A percentile compares a stretch with the other conserved stretches of the same genome.
These are phyloP conservation scores for Cicer arietinum DNA, from an alignment of 306 rosid species.

Conservation along the genomic window DNA sequence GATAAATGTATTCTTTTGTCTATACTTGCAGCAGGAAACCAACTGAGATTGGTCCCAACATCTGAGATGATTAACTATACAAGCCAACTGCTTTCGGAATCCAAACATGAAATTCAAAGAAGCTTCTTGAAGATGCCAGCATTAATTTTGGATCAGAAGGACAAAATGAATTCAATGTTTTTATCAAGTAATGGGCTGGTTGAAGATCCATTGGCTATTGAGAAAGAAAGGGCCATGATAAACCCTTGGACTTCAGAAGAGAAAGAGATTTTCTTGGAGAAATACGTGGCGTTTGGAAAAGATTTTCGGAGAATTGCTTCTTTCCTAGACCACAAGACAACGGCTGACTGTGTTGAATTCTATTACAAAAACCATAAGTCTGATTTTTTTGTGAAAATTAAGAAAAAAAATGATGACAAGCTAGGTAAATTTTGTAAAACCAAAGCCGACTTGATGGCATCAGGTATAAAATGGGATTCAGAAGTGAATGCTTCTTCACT, in stretches of 20 bases:
- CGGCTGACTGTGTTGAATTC: constrained; percentile 88
- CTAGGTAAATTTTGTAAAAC: constrained; percentile 48
- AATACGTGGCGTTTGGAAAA: constrained; percentile 70
- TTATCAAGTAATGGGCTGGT: constrained; percentile 75
- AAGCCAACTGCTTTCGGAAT: constrained; percentile 64
- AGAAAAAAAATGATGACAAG: constrained; percentile 58
- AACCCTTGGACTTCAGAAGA: constrained; percentile 91
- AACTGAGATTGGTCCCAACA: constrained; percentile 60
- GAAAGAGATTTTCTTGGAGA: constrained; percentile 62
- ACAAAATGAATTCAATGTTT: constrained; percentile 64
- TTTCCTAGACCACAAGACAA: constrained; percentile 81
- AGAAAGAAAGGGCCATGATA: constrained; percentile 76
- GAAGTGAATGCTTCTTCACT: constrained; percentile 65
- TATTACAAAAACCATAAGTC: constrained; percentile 87
- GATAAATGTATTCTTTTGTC: not conserved
- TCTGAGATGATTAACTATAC: constrained; percentile 59
- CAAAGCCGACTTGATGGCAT: constrained; percentile 52
- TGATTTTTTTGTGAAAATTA: constrained; percentile 62
- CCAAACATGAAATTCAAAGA: constrained; percentile 58
- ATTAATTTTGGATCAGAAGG: constrained; percentile 73
- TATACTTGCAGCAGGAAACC: constrained; percentile 56
- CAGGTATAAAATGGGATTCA: constrained; percentile 65
- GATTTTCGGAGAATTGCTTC: constrained; percentile 81
- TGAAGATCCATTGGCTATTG: constrained; percentile 83
- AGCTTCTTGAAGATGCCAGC: constrained; percentile 81